phyloP scores from a whole-genome alignment of 306 rosid genomes.

The Cajanus cajan region DNA sequence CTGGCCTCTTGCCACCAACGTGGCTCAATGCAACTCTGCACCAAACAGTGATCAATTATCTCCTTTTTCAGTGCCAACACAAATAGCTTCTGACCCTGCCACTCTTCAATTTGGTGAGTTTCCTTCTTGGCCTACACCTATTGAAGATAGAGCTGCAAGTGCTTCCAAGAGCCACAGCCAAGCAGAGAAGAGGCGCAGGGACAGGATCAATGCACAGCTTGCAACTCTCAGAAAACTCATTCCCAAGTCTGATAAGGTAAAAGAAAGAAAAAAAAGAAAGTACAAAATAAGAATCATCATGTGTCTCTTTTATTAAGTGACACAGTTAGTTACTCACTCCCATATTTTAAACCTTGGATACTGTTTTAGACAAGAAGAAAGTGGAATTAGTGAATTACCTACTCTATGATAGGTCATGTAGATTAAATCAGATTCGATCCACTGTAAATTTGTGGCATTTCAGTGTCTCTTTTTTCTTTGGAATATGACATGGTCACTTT shows the following conservation, averaged over 20 bases:
- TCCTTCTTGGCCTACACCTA: conserved; percentile 47
- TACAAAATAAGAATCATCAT: too few species aligned
- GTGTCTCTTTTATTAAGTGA: neutral
- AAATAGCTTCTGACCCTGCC: conserved; percentile 37
- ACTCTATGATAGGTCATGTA: neutral
- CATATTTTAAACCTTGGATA: neutral
- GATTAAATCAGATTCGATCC: neutral
- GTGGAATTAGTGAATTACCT: neutral
- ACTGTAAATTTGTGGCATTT: neutral
- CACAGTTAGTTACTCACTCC: neutral
- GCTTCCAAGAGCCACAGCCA: conserved; percentile 90
- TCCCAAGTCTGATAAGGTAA: conserved; percentile 91
- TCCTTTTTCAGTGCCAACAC: conserved; percentile 46
- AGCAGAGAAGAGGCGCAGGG: conserved; percentile 92
- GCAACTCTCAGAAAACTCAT: conserved; percentile 80
- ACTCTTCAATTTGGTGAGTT: conserved; percentile 48
- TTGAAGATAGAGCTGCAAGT: conserved; percentile 51
- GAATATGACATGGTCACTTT: neutral
- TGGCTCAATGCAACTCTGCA: conserved; percentile 29
- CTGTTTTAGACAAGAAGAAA: neutral
- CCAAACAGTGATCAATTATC: conserved; percentile 31
- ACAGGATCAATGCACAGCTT: conserved; percentile 90
- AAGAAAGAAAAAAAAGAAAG: neutral
- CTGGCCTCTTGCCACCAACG: conserved; percentile 37
- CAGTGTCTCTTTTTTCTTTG: neutral